Evolutionary conservation across 2,329 filamentous ascomycete genomes (phyloP).

Genomic region (Aaosphaeria pasadenensis): DNA sequence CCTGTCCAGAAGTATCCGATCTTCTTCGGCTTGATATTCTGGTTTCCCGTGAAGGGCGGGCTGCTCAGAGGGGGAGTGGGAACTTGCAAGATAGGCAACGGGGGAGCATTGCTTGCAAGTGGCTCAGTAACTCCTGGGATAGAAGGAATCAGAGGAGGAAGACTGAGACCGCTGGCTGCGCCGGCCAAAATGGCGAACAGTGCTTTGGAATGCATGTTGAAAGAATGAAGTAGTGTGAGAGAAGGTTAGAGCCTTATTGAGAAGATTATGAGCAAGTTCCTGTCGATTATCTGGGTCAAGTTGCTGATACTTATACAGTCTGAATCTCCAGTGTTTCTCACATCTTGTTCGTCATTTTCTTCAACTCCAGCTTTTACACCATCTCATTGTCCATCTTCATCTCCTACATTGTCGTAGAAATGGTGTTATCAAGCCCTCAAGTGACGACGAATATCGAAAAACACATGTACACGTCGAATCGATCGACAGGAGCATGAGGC

Average conservation of each 20-base stretch:
- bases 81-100: slow-evolving; percentile 57
- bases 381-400: slow-evolving; percentile 12
- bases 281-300: slow-evolving; percentile 2
- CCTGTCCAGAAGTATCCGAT: slow-evolving; percentile 65
- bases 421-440: slow-evolving; percentile 14
- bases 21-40: slow-evolving; percentile 61
- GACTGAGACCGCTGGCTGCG: slow-evolving; percentile 27
- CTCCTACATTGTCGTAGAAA: slow-evolving; percentile 7
- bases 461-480: slow-evolving; percentile 6
- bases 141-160: slow-evolving; percentile 57
- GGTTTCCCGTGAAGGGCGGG: slow-evolving; percentile 50
- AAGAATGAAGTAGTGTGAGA: slow-evolving; percentile 6
- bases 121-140: slow-evolving; percentile 60
- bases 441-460: slow-evolving; percentile 20
- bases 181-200: slow-evolving; percentile 16
- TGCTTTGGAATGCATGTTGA: slow-evolving; percentile 18
- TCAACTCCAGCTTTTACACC: slow-evolving; percentile 5
- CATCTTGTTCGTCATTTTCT: slow-evolving; percentile 6
- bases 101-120: slow-evolving; percentile 49
- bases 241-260: slow-evolving; percentile 20
- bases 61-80: slow-evolving; percentile 59
- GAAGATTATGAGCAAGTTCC: slow-evolving; percentile 23
- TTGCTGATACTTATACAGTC: slow-evolving; percentile 18
- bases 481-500: slow-evolving; percentile 16
- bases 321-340: slow-evolving; percentile 1